phyloP scores from a whole-genome alignment of 2,329 filamentous ascomycete species.

The Penicillium sp. region DNA sequence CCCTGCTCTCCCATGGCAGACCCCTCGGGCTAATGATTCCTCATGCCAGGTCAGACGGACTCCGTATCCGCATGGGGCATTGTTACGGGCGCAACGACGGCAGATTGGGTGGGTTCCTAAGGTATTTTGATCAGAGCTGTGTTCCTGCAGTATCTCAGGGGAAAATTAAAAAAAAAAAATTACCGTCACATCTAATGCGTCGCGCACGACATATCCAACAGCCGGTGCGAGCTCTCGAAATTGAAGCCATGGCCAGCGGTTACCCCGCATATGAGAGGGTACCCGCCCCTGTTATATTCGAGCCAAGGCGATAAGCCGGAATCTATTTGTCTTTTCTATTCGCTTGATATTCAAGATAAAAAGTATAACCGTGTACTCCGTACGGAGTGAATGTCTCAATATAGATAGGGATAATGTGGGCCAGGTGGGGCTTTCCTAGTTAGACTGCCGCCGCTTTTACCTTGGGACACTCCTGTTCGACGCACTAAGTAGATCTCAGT shows the following conservation, averaged over 20 bases:
- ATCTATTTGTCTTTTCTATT: background rate
- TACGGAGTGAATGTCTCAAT: too few relatives aligned
- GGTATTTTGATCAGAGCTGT: background rate
- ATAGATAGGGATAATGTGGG: background rate
- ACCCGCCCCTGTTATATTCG: background rate
- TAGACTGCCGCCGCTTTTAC: too few relatives aligned
- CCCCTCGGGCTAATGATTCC: constrained; percentile 25
- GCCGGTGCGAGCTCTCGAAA: constrained; percentile 23
- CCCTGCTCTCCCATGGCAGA: constrained; percentile 28
- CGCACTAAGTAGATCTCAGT: too few relatives aligned
- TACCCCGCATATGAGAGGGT: background rate
- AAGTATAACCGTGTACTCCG: too few relatives aligned
- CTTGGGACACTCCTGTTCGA: too few relatives aligned
- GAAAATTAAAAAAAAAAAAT: background rate
- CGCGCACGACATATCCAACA: constrained; percentile 24
- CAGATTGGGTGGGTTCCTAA: constrained; percentile 23
- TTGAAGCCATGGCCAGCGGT: constrained; percentile 3
- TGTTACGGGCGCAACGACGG: constrained; percentile 18
- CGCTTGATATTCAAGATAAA: background rate
- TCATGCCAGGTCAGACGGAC: constrained; percentile 27
- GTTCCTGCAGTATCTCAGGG: background rate
- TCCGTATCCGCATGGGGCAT: constrained; percentile 21
- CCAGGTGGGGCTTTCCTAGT: too few relatives aligned
- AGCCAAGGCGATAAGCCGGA: background rate
- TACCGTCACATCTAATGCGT: constrained; percentile 27